Evolutionary conservation across 352 stramenopile genomes (phyloP).

Genomic region (Blastocystis sp.): DNA sequence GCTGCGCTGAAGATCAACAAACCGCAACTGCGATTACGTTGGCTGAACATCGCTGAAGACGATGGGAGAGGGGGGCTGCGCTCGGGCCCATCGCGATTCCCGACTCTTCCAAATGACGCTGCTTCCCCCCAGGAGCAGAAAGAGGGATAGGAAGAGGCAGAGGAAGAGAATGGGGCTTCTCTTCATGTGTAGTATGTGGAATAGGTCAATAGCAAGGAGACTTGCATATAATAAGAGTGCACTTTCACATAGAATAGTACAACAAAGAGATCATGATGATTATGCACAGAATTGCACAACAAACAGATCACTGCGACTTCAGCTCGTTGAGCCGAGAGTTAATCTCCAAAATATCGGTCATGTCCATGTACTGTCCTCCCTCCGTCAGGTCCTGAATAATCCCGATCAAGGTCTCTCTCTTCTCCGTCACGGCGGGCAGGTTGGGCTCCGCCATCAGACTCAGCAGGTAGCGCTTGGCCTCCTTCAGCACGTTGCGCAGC

Average conservation of each 20-base stretch:
- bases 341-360: not conserved
- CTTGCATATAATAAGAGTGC: too few relatives aligned
- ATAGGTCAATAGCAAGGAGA: too few relatives aligned
- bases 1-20: not conserved
- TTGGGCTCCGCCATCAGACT: constrained; percentile 13
- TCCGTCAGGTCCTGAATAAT: not conserved
- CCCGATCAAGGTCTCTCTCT: not conserved
- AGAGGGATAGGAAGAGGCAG: not conserved
- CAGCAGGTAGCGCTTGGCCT: not conserved
- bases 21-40: not conserved
- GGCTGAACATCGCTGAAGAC: not conserved
- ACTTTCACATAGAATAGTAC: too few relatives aligned
- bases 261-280: too few relatives aligned
- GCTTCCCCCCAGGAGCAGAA: not conserved
- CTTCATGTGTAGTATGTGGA: not conserved
- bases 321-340: too few relatives aligned
- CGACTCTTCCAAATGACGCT: not conserved
- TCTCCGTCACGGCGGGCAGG: not conserved
- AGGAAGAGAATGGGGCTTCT: not conserved
- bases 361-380: constrained; percentile 1
- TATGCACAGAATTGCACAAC: too few relatives aligned
- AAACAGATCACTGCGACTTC: too few relatives aligned
- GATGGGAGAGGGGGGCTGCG: not conserved
- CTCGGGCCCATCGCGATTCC: not conserved
- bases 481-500: constrained; percentile 21